Conservation (phyloP, 2,329 filamentous ascomycete species). For the Fusarium kyushuense region DNA sequence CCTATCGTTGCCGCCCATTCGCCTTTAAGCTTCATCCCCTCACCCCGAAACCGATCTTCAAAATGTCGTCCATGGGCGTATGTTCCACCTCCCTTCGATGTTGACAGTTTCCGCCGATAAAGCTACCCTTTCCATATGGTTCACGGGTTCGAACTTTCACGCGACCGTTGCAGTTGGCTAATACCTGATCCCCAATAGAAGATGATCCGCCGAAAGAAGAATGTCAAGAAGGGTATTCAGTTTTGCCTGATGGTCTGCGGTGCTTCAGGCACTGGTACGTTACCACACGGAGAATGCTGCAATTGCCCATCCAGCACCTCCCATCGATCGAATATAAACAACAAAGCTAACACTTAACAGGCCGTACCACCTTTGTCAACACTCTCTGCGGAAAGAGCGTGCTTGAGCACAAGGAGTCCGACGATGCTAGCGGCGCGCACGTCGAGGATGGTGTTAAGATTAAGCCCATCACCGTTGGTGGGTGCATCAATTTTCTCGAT, state of each 20-base stretch:
- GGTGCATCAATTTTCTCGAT: conserved; percentile 23
- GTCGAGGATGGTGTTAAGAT: conserved; percentile 98
- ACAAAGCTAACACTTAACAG: conserved; percentile 60
- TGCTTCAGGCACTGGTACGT: conserved; percentile 95
- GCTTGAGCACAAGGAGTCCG: conserved; percentile 89
- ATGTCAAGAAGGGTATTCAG: conserved; percentile 99
- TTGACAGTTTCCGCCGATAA: conserved; percentile 36
- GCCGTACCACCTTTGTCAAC: conserved; percentile 99
- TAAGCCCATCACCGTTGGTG: conserved; percentile 97
- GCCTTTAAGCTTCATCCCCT: conserved; percentile 30
- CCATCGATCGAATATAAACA: conserved; percentile 22
- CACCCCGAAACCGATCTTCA: conserved; percentile 36
- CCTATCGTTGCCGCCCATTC: conserved; percentile 36
- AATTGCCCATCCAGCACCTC: conserved; percentile 18
- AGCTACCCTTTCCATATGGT: conserved; percentile 43
- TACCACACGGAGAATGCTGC: conserved; percentile 32
- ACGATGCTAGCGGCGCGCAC: conserved; percentile 89
- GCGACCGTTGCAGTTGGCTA: conserved; percentile 45
- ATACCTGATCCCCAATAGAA: conserved; percentile 66
- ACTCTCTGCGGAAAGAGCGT: conserved; percentile 97
- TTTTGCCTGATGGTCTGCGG: conserved; percentile 99
- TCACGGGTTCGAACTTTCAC: conserved; percentile 25
- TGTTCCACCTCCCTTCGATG: conserved; percentile 41
- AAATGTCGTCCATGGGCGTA: conserved; percentile 54
- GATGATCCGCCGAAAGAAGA: conserved; percentile 99